Base-by-base conservation (phyloP, 2,329 filamentous ascomycete genomes). In the Chaetomium olivaceum region DNA sequence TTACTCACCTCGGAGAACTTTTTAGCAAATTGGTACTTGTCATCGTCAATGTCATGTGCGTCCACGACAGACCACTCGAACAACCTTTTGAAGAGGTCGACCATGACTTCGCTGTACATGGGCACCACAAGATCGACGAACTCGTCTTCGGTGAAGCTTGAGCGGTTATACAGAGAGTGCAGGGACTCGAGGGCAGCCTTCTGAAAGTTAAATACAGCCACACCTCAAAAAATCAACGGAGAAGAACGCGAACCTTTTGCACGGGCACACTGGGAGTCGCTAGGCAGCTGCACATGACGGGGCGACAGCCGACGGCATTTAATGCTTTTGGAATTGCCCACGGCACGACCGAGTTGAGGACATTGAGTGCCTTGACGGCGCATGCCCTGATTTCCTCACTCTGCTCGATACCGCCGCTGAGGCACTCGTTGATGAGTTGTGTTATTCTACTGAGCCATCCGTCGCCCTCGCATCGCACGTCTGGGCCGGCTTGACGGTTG, bases 271-370 rank as follows among this genome's bases (percentile, higher is more conserved):
- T 87, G 46, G 88, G 82, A 25, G 86, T 87, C 51, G 89, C 88
- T 66, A 96, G 85, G 63, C 89, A 87, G 70, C 87, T 84, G 74
- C 89, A 91, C 73, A 95, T 86, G 62, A 87, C 85, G 59, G 86
- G 82, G 52, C 96, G 87, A 72, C 89, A 90, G 58, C 85, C 85
- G 39, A 91, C 87, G 62, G 88, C 86, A 36, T 88, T 84, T 58
- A 97, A 87, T 50, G 93, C 92, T 75, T 90, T 91, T 16, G 93
- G 91, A 64, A 96, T 91, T 21, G 93, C 88, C 95, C 95, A 99
- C 0, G 88, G 85, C 82, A 97, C 88, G 25, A 91, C 85, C 1
- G 93, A 91, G 68, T 91, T 86, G 66, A 97, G 81, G 12, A 93
- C 87, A 59, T 89, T 88, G 69, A 98, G 83, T 3, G 88, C 88